These are phyloP conservation scores for Corymbia maculata DNA, from an alignment of 345 rosid genomes.

Conservation along the genomic window DNA sequence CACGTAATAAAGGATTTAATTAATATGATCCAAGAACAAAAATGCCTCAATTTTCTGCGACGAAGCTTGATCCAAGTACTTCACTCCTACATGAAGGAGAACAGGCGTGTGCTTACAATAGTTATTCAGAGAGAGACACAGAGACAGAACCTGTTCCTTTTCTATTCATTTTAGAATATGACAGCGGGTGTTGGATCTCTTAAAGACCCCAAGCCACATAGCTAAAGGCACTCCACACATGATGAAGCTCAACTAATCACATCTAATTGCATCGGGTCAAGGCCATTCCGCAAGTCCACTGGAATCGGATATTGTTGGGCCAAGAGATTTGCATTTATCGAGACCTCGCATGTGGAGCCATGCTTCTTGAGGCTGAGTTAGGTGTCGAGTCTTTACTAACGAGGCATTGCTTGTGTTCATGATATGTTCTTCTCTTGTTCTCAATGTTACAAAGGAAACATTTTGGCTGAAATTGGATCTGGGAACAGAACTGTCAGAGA, in stretches of 20 bases:
- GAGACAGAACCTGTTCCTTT: neutral
- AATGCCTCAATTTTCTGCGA: neutral
- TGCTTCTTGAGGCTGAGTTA: neutral
- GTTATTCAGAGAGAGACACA: neutral
- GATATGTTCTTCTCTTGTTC: neutral
- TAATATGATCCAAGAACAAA: neutral
- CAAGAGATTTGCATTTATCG: neutral
- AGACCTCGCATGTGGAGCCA: neutral
- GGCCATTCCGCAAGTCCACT: neutral
- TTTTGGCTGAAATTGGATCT: neutral
- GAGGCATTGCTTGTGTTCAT: neutral
- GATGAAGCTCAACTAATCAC: neutral
- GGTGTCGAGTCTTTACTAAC: neutral
- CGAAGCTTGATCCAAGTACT: neutral
- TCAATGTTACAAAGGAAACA: neutral
- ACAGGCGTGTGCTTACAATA: neutral
- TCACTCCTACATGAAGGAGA: neutral
- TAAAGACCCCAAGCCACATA: neutral
- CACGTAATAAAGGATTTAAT: neutral
- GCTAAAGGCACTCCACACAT: neutral
- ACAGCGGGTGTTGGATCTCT: neutral
- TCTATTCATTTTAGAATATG: neutral
- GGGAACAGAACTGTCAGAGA: neutral
- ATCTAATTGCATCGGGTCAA: neutral
- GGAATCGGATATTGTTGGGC: neutral